Base-by-base conservation (phyloP, 2,329 filamentous ascomycete species). In the Cercospora citrullina region DNA sequence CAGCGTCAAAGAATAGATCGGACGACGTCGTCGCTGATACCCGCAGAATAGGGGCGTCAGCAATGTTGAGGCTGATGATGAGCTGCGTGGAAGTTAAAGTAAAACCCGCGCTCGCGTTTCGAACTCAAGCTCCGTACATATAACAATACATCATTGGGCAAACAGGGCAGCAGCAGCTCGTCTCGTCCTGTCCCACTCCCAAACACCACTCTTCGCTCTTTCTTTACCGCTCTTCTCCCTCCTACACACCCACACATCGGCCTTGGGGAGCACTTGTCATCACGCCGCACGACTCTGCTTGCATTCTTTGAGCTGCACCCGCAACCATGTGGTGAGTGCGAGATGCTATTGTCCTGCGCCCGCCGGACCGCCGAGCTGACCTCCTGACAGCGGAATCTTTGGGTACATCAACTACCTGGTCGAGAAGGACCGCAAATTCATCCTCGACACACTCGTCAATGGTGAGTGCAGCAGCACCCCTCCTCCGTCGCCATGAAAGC, bases 341-440 rank as follows among this genome's bases (percentile, higher is more conserved):
- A 18, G 51, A 57, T 33, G 28, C 39, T 28, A 42, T 28, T 16
- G 18, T 31, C 30, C 21, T 8, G 18, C 18, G 42, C 14, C 33
- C 57, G 16, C 45, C 28, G 14, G 14, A 39, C 16, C 36, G 23
- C 28, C 36, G 30, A 39, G 26, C 63, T 65, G 39, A 65, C 55
- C 23, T 26, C n/a, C 33, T 60, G 23, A 60, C 57, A 75, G 74
- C 72, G 92, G 92, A 82, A 96, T 95, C 83, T 96, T 98, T 85
- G 94, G 94, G 78, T 98, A 98, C 87, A 92, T 98, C 86, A 98
- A 98, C 86, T 98, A 98, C 84, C 86, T 98, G 81, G 93, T 98
- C 81, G 95, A 98, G 87, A 97, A 96, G 88, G 94, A 98, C 85
- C 89, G 95, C 81, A 94, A 92, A 84, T 96, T 91, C 84, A 96